phyloP scores from a whole-genome alignment of 1,284 basidiomycete genomes.

The Apiotrichum sp. region DNA sequence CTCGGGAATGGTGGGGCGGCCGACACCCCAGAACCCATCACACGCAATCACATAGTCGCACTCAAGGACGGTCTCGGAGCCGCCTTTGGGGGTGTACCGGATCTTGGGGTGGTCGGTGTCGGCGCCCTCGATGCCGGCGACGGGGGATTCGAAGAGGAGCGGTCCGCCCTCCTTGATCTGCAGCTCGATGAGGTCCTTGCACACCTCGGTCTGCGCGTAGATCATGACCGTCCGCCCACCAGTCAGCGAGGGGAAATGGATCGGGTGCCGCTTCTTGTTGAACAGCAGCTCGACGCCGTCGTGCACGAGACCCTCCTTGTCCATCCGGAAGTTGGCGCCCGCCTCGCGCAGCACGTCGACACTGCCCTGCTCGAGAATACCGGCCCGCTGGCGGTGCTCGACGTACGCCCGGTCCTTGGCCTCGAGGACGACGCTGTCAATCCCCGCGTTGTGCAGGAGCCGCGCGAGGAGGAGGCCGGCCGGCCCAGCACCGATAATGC shows the following conservation, averaged over 20 bases:
- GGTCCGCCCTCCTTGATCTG: constrained; percentile 18
- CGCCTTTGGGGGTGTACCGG: constrained; percentile 13
- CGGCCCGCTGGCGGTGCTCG: constrained; percentile 21
- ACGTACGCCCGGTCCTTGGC: constrained; percentile 21
- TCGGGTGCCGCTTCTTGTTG: constrained; percentile 13
- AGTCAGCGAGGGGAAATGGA: constrained; percentile 16
- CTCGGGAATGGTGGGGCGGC: constrained; percentile 14
- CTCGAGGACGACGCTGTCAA: constrained; percentile 16
- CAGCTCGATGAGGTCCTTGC: constrained; percentile 19
- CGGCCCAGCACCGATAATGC: constrained; percentile 19
- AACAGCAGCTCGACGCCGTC: constrained; percentile 20
- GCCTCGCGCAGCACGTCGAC: constrained; percentile 16
- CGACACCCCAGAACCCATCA: constrained; percentile 20
- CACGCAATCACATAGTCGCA: constrained; percentile 15
- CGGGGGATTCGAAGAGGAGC: constrained; percentile 12
- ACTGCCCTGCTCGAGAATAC: constrained; percentile 19
- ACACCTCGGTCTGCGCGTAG: constrained; percentile 22
- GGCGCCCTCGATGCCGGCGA: constrained; percentile 9
- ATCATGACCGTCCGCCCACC: constrained; percentile 18
- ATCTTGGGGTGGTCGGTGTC: constrained; percentile 11
- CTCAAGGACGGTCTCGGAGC: constrained; percentile 5
- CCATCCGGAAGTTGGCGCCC: constrained; percentile 15
- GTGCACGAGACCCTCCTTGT: constrained; percentile 20
- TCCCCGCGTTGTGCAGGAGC: constrained; percentile 10
- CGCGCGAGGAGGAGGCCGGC: constrained; percentile 18